phyloP scores from a whole-genome alignment of 345 rosid genomes.

The Nasturtium officinale region DNA sequence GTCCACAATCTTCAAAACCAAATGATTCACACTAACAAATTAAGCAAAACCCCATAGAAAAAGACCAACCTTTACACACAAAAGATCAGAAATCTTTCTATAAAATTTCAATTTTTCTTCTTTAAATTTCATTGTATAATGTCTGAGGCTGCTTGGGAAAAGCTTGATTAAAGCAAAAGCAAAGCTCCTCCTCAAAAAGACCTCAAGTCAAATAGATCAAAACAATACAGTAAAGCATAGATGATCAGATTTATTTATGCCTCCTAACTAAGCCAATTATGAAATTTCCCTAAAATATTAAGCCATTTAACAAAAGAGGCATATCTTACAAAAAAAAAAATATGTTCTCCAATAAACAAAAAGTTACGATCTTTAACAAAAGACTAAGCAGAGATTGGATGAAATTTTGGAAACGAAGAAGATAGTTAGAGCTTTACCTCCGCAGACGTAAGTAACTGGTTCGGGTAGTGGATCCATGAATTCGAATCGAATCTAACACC shows the following conservation, averaged over 20 bases:
- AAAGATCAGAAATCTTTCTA: neutral
- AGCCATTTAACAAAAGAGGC: constrained; percentile 36
- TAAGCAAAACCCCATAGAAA: neutral
- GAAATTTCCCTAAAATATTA: constrained; percentile 22
- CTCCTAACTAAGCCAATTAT: constrained; percentile 39
- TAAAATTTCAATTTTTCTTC: too few species aligned
- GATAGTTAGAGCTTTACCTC: constrained; percentile 50
- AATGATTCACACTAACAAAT: neutral
- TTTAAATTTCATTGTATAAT: neutral
- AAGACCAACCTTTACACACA: neutral
- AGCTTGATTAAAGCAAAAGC: constrained; percentile 24
- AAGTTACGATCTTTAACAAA: neutral
- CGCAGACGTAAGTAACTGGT: constrained; percentile 86
- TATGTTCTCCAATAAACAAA: neutral
- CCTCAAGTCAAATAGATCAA: constrained; percentile 25
- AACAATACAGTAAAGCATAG: constrained; percentile 23
- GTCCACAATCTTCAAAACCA: constrained; percentile 66
- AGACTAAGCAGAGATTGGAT: neutral
- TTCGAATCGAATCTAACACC: constrained; percentile 8
- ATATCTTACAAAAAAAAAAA: neutral
- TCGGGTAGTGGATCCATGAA: constrained; percentile 82
- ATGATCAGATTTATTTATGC: constrained; percentile 23
- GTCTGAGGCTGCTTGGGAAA: constrained; percentile 37
- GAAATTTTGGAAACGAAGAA: constrained; percentile 7
- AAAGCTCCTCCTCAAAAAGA: constrained; percentile 29